Evolutionary conservation across 1,284 basidiomycete species (phyloP), one percentile per base, ranked within the genome.

Genomic region (Ustilago nuda): DNA sequence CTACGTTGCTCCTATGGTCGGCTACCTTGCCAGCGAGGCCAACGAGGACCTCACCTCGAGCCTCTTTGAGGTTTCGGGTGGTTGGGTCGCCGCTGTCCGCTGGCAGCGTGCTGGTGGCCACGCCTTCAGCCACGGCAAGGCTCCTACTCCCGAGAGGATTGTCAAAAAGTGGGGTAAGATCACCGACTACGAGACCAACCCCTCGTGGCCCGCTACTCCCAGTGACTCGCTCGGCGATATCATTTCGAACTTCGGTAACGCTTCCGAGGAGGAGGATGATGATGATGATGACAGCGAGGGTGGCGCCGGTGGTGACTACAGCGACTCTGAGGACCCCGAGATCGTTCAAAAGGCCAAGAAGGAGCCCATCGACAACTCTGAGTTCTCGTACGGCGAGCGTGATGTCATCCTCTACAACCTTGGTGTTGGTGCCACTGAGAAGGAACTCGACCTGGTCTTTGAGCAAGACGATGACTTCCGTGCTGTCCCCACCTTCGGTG

Each of bases 331-430:
- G 85, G 96, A 99, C 87, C 90, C 94, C 1, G 89, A 92, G 59
- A 87, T 94, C 57, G 93, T 99, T 64, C 90, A 89, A 32, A 90
- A 93, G 58, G 94, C 94, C 50, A 98, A 98, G 89, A 90, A 90
- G 84, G 87, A 88, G 33, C 60, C 63, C 52, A 64, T 75, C 46
- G 78, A 84, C 39, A 51, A 76, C 41, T 70, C 73, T 33, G 82
- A 84, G 56, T 84, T 74, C 66, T 88, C 86, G 33, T 99, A 93
- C 87, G 91, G 91, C 11, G 94, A 97, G 87, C 90, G 93, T 41
- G 96, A 99, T 84, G 90, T 98, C 46, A 93, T 98, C 78, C 89
- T 99, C 19, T 99, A 99, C 89, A 98, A 98, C 87, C 89, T 99
- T 37, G 95, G 96, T 59, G 88, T 99, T 54, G 97, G 96, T n/a